Conservation (phyloP, 2,329 filamentous ascomycete species). For the Huntiella abstrusa region DNA sequence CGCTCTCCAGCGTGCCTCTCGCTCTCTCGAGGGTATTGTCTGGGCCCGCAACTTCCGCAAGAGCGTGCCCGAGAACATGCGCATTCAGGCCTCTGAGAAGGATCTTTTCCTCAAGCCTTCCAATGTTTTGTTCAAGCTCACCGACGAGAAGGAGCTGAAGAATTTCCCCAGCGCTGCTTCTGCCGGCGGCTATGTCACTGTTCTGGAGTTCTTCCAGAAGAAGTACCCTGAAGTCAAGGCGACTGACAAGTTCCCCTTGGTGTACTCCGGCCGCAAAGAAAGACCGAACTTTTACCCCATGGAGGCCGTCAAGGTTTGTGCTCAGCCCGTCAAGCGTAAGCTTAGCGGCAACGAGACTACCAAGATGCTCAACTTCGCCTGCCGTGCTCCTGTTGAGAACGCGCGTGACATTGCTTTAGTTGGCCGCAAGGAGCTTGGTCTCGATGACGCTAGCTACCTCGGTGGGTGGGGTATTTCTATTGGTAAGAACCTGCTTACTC, state of each 20-base stretch:
- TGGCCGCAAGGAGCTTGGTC: conserved; percentile 37
- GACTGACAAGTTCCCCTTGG: conserved; percentile 31
- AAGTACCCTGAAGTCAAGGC: conserved; percentile 19
- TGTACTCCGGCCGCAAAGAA: conserved; percentile 43
- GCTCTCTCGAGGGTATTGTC: conserved; percentile 5
- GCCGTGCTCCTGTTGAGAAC: conserved; percentile 46
- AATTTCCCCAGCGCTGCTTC: conserved; percentile 15
- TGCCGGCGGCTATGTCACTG: conserved; percentile 18
- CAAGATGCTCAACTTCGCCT: conserved; percentile 55
- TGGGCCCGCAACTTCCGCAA: neutral
- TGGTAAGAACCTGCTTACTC: conserved; percentile 44
- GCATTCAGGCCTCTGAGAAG: neutral
- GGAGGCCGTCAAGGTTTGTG: conserved; percentile 43
- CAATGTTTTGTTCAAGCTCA: conserved; percentile 17
- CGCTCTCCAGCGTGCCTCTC: neutral
- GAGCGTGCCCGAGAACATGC: neutral
- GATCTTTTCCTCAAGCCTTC: conserved; percentile 1
- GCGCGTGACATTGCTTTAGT: conserved; percentile 42
- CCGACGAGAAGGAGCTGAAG: conserved; percentile 17
- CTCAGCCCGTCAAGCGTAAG: conserved; percentile 40
- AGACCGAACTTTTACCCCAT: conserved; percentile 47
- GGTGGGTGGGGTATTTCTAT: conserved; percentile 44
- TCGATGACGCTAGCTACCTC: conserved; percentile 29
- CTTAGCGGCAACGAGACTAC: conserved; percentile 42
- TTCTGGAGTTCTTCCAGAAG: conserved; percentile 25